Evolutionary conservation across 345 rosid genomes (phyloP), one percentile per base, ranked within the genome.

Genomic region (Eucalyptus sp.): DNA sequence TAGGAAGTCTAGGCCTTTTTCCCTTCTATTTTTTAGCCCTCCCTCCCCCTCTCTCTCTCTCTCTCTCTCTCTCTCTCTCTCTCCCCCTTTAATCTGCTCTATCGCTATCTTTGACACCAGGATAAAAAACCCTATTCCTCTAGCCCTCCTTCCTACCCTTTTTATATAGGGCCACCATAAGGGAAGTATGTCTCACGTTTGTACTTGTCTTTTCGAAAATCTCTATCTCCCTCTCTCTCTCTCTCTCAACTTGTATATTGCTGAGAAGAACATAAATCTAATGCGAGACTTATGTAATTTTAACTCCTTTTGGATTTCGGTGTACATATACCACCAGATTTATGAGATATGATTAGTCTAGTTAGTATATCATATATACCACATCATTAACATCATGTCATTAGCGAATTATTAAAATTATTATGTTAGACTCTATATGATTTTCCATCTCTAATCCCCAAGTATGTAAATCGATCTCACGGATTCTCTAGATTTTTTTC

Each of bases 161-260:
- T 91, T 95, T 97, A 90, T 95, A 95, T 93, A 96, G 95, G 91
- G 92, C 90, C 90, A 88, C 92, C 91, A 87, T 85, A 88, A 86
- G 54, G 46, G 48, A 76, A 20, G 83, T 37, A 76, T 76, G 83
- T 76, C 83, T 76, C 83, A 37, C 83, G 46, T 37, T 76, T 37
- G 83, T 20, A 76, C 83, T 76, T 37, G 46, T 37, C 14, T 20
- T 76, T 76, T 10, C 14, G 83, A 18, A 37, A 37, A 3, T 31
- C 20, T n/a, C 41, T 64, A 20, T 62, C 71, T 66, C 76, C n/a
- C 20, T 66, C 76, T 64, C 37, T 66, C 41, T 64, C 10, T 66
- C 24, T 31, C 43, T 15, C 22, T 4, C 44, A 33, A 68, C 80
- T 33, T 33, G 44, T 68, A 68, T 8, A 33, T 17, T 68, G 80